phyloP scores from a whole-genome alignment of 2,329 filamentous ascomycete species.

The Penicillium capsulatum region DNA sequence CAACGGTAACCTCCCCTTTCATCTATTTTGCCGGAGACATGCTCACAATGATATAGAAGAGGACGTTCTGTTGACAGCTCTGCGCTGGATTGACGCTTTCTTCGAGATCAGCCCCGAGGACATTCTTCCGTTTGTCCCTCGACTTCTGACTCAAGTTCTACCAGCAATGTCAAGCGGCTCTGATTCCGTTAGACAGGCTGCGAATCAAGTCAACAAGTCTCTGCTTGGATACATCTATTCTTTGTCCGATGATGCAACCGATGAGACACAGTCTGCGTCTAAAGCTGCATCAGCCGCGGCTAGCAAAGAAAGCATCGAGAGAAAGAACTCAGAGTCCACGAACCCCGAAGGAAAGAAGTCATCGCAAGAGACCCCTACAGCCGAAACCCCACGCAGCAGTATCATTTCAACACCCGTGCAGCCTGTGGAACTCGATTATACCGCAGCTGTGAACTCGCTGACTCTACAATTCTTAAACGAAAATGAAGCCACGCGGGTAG shows the following conservation, averaged over 20 bases:
- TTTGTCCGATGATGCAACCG: conserved; percentile 65
- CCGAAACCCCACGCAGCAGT: conserved; percentile 46
- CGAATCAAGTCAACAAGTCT: conserved; percentile 81
- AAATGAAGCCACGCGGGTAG: conserved; percentile 90
- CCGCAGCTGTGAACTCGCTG: conserved; percentile 86
- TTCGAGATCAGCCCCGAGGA: conserved; percentile 97
- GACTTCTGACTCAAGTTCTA: conserved; percentile 83
- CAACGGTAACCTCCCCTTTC: conserved; percentile 51
- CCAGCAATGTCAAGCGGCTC: conserved; percentile 91
- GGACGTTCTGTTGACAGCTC: conserved; percentile 82
- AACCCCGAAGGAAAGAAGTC: conserved; percentile 29
- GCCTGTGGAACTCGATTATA: conserved; percentile 78
- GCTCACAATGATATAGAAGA: conserved; percentile 59
- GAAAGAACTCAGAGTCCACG: conserved; percentile 33
- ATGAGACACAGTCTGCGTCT: conserved; percentile 37
- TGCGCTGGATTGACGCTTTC: conserved; percentile 94
- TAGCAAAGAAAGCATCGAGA: conserved; percentile 37
- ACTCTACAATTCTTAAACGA: conserved; percentile 94
- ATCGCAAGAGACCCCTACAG: conserved; percentile 27
- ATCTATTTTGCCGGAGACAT: conserved; percentile 24
- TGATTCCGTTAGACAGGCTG: conserved; percentile 82
- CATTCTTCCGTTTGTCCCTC: conserved; percentile 89
- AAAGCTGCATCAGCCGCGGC: conserved; percentile 41
- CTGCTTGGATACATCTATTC: conserved; percentile 94
- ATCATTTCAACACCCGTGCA: conserved; percentile 45